phyloP scores from a whole-genome alignment of 1,139 yeast species.

The Tardiomyces digboiensis region DNA sequence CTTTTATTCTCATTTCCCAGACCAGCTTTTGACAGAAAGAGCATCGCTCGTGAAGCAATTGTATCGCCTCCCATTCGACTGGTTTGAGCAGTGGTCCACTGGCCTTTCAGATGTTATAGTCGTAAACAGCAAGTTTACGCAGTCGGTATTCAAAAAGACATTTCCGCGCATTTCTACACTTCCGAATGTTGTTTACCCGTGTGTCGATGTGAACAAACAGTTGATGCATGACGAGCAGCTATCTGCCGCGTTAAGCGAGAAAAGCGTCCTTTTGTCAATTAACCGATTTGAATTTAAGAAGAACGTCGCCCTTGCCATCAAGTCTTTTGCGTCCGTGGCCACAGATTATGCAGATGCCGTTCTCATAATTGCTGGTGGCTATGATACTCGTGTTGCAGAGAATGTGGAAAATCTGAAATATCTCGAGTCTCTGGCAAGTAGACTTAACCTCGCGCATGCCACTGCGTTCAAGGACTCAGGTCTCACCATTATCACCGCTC shows the following conservation, averaged over 20 bases:
- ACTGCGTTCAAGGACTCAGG: conserved; percentile 30
- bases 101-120: conserved; percentile 67
- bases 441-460: conserved; percentile 35
- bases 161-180: conserved; percentile 37
- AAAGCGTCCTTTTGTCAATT: conserved; percentile 47
- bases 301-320: conserved; percentile 67
- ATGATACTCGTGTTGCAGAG: conserved; percentile 62
- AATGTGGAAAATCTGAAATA: conserved; percentile 66
- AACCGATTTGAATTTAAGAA: conserved; percentile 88
- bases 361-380: conserved; percentile 86
- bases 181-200: conserved; percentile 82
- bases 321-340: conserved; percentile 42
- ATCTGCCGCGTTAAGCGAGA: conserved; percentile 7
- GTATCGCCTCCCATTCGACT: conserved; percentile 77
- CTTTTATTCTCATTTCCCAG: conserved; percentile 97
- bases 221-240: conserved; percentile 2
- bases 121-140: conserved; percentile 84
- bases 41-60: conserved; percentile 44
- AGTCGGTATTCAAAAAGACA: conserved; percentile 53
- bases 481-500: conserved; percentile 9
- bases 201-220: conserved; percentile 43
- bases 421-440: conserved; percentile 41
- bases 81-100: conserved; percentile 73
- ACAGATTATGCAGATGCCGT: conserved; percentile 23
- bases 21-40: conserved; percentile 62